These are phyloP conservation scores for Prosopis cineraria DNA, from an alignment of 306 rosid genomes.

Conservation along the genomic window DNA sequence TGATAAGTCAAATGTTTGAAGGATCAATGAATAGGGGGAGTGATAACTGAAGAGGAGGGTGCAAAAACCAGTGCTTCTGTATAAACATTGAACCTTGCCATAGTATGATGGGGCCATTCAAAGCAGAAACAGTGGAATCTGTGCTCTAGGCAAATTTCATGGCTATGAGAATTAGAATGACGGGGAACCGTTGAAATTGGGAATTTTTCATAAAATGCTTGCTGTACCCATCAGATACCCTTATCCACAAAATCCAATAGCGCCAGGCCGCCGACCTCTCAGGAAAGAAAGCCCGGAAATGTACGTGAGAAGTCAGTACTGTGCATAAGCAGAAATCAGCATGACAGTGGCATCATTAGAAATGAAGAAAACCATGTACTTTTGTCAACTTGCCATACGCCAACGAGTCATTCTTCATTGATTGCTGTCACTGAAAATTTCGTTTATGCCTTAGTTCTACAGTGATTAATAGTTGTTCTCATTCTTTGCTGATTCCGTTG, in stretches of 20 bases:
- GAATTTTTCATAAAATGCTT: slow-evolving; percentile 19
- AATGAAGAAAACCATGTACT: background rate
- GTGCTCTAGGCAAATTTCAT: slow-evolving; percentile 30
- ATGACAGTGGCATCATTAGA: background rate
- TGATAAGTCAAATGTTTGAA: slow-evolving; percentile 2
- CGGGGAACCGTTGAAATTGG: slow-evolving; percentile 16
- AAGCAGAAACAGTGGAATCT: slow-evolving; percentile 17
- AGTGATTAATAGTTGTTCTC: background rate
- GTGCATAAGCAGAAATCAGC: background rate
- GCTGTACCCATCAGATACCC: slow-evolving; percentile 22
- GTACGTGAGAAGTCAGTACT: background rate
- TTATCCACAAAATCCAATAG: background rate
- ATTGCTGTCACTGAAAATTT: background rate
- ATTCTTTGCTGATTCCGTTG: background rate
- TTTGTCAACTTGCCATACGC: background rate
- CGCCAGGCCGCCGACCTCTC: background rate
- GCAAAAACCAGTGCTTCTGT: slow-evolving; percentile 20
- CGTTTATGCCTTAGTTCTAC: background rate
- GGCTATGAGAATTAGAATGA: slow-evolving; percentile 12
- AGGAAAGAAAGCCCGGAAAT: background rate
- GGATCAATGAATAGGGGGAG: slow-evolving; percentile 20
- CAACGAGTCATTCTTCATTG: background rate
- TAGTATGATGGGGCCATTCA: slow-evolving; percentile 4
- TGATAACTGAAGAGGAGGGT: slow-evolving; percentile 7
- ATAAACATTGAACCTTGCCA: background rate